Evolutionary conservation across 2,329 filamentous ascomycete genomes (phyloP), one percentile per base, ranked within the genome.

Genomic region (Dactylellina cionopaga): DNA sequence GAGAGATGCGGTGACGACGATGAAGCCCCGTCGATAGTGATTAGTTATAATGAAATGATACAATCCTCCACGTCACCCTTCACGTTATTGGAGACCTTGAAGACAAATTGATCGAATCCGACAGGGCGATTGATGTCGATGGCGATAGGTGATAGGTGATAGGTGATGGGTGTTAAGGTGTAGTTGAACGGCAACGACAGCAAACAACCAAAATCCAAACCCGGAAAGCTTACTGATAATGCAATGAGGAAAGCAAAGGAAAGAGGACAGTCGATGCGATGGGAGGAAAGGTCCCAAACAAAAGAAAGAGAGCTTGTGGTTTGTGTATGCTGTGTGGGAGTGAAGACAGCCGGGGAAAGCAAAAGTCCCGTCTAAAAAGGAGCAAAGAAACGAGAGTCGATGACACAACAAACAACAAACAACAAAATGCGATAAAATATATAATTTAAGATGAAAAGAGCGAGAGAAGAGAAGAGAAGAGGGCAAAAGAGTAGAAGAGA

Each of bases 331-430:
- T n/a, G n/a, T n/a, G n/a, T n/a, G n/a, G n/a, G n/a, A n/a, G n/a
- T n/a, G n/a, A 43, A 60, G 52, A 56, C 46, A 39, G 56, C 25
- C 47, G 44, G 44, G 33, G 49, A 62, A 33, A 55, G 29, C 2
- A 17, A 15, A 13, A 27, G 46, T 43, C 9, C 54, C 39, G 65
- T 69, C 37, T 60, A 35, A 49, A 55, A 60, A 29, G 19, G 65
- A 55, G 29, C 31, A 71, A 56, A 63, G 47, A 62, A 71, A 62
- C 56, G 65, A 70, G 56, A 55, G 55, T 62, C 33, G 56, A 55
- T 31, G 35, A 46, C 15, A 25, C 24, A 41, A n/a, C n/a, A 54
- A 31, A 58, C 51, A 22, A 70, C 11, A 17, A 22, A 39, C 46
- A 35, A 6, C 15, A 6, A 52, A 43, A 15, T 31, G 22, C 5